Evolutionary conservation across 228 moss, liverwort and hornwort species (phyloP).

Genomic region (Sphagnum fallax): DNA sequence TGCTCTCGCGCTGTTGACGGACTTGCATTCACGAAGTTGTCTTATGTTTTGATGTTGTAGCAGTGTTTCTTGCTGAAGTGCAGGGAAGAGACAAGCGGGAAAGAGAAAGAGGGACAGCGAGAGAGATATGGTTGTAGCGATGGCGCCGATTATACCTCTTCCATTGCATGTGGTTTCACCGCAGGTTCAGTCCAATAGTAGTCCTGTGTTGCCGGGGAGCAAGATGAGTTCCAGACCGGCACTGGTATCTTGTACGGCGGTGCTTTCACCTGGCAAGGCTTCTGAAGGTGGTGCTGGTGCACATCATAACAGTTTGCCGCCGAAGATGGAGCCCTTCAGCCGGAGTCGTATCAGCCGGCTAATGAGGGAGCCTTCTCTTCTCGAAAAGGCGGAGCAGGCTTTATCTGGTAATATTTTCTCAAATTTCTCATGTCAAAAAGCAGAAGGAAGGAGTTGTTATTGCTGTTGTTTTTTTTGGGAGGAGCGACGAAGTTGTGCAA

Average conservation of each 20-base stretch:
- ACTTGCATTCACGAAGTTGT: too few relatives aligned
- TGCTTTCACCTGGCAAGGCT: too few relatives aligned
- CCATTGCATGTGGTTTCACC: slow-evolving; percentile 3
- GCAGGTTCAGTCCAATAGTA: slow-evolving; percentile 4
- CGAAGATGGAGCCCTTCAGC: slow-evolving; percentile 70
- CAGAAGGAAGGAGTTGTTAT: too few relatives aligned
- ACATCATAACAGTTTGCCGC: background rate
- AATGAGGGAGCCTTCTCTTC: slow-evolving; percentile 61
- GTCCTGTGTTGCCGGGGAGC: slow-evolving; percentile 2
- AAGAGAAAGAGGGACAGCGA: background rate
- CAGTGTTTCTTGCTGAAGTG: too few relatives aligned
- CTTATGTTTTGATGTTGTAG: too few relatives aligned
- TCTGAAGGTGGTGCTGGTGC: background rate
- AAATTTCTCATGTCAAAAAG: too few relatives aligned
- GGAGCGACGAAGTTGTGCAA: too few relatives aligned
- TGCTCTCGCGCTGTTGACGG: too few relatives aligned
- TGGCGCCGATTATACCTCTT: slow-evolving; percentile 11
- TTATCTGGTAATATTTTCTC: slow-evolving; percentile 37
- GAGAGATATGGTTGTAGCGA: slow-evolving; percentile 1
- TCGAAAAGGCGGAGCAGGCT: slow-evolving; percentile 75
- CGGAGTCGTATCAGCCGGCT: slow-evolving; percentile 81
- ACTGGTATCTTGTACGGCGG: too few relatives aligned
- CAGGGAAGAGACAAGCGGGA: too few relatives aligned
- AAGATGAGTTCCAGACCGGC: background rate
- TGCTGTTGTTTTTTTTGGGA: too few relatives aligned